These are phyloP conservation scores for Tanacetum coccineum DNA, from an alignment of 129 eudicot species.

Conservation along the genomic window DNA sequence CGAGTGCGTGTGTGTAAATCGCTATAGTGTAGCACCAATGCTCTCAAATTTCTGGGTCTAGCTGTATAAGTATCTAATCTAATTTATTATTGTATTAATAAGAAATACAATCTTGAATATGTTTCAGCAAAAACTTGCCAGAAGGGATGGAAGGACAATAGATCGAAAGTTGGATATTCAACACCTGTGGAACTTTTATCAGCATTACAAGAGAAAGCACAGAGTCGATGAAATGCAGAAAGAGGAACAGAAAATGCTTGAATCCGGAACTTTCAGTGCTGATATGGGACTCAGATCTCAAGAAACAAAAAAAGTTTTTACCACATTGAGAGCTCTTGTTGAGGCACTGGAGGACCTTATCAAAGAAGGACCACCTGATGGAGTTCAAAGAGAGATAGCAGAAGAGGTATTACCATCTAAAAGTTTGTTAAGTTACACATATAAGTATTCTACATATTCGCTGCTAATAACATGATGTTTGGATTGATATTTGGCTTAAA, in stretches of 20 bases:
- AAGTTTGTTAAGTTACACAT: too few species aligned
- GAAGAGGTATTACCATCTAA: conserved; percentile 57
- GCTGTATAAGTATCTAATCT: neutral
- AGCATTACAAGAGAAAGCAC: conserved; percentile 65
- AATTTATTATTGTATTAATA: neutral
- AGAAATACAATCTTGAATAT: conserved; percentile 1
- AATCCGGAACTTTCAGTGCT: conserved; percentile 77
- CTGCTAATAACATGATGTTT: neutral
- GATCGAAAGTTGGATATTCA: conserved; percentile 85
- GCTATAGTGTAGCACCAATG: neutral
- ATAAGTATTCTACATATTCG: neutral
- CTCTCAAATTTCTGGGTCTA: neutral
- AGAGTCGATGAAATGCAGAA: conserved; percentile 78
- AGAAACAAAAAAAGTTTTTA: conserved; percentile 68
- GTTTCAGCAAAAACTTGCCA: conserved; percentile 88
- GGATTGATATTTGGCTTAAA: too few species aligned
- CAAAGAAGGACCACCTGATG: conserved; percentile 69
- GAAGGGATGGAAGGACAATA: conserved; percentile 67
- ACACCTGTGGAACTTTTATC: conserved; percentile 82
- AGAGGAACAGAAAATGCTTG: conserved; percentile 74
- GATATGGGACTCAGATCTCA: conserved; percentile 56
- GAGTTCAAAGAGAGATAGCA: conserved; percentile 58
- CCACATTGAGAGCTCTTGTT: conserved; percentile 89
- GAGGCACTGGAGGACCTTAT: conserved; percentile 89
- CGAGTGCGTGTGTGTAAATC: conserved; percentile 10